phyloP scores from a whole-genome alignment of 768 basidiomycete species.

The Suillus subaureus region DNA sequence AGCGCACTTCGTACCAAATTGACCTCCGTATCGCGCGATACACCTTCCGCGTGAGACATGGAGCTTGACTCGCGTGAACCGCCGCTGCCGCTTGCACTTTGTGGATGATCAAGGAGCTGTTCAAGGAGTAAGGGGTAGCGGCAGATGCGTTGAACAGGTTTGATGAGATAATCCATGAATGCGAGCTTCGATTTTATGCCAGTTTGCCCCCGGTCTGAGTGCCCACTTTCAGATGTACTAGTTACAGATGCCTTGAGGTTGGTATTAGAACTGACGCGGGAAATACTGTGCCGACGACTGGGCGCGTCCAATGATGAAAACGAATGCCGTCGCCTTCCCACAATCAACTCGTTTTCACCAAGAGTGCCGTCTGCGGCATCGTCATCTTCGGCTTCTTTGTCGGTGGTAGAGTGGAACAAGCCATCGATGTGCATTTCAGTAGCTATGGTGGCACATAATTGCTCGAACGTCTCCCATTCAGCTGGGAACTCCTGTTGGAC shows the following conservation, averaged over 20 bases:
- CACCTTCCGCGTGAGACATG: background rate
- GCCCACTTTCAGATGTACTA: conserved; percentile 33
- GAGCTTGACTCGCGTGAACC: conserved; percentile 7
- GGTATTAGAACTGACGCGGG: conserved; percentile 33
- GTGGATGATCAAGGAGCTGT: conserved; percentile 47
- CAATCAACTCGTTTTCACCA: conserved; percentile 22
- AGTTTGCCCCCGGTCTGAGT: conserved; percentile 29
- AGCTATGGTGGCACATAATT: conserved; percentile 64
- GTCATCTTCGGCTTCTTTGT: conserved; percentile 15
- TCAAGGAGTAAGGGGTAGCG: conserved; percentile 91
- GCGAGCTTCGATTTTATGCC: conserved; percentile 47
- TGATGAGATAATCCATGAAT: conserved; percentile 91
- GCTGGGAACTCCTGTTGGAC: conserved; percentile 60
- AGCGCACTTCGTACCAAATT: conserved; percentile 46
- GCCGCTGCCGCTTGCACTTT: conserved; percentile 3
- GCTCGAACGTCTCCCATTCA: conserved; percentile 88
- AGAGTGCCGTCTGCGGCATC: conserved; percentile 8
- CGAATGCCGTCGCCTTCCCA: conserved; percentile 47
- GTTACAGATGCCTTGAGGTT: conserved; percentile 34
- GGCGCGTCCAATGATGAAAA: conserved; percentile 53
- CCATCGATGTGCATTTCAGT: conserved; percentile 36
- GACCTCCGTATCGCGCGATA: conserved; percentile 1
- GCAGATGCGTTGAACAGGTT: conserved; percentile 96
- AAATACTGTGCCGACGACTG: conserved; percentile 38
- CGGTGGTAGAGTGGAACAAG: conserved; percentile 15